These are phyloP conservation scores for Deinandra increscens DNA, from an alignment of 129 eudicot genomes.

Conservation along the genomic window DNA sequence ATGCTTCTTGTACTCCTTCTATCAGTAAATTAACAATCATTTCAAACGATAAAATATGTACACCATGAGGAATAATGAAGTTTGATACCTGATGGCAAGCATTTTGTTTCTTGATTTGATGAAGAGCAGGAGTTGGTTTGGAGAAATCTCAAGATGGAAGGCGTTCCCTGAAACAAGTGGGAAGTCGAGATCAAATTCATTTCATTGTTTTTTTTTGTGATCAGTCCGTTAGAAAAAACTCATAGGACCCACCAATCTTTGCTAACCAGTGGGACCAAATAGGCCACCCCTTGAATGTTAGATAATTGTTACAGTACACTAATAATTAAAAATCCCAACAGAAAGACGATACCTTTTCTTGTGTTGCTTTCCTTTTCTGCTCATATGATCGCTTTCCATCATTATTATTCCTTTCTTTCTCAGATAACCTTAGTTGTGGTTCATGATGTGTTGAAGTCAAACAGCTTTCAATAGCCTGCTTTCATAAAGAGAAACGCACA, in stretches of 20 bases:
- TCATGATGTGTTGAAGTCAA: conserved; percentile 28
- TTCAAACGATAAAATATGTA: neutral
- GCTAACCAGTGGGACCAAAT: too few species aligned
- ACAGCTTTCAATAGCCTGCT: conserved; percentile 36
- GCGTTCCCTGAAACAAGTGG: conserved; percentile 49
- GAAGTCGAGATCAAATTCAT: conserved; percentile 6
- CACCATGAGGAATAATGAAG: neutral
- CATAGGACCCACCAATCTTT: too few species aligned
- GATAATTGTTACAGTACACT: neutral
- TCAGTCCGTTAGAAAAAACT: too few species aligned
- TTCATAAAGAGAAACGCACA: conserved; percentile 17
- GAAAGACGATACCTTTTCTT: conserved; percentile 40
- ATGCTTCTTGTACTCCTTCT: conserved; percentile 30
- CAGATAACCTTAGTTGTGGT: conserved; percentile 13
- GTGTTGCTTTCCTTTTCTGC: conserved; percentile 46
- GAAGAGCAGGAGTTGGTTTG: conserved; percentile 38
- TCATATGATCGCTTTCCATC: conserved; percentile 30
- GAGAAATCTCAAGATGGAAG: conserved; percentile 66
- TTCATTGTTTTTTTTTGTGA: neutral
- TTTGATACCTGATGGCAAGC: conserved; percentile 42
- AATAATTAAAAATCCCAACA: neutral
- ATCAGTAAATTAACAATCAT: conserved; percentile 17
- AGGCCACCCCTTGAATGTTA: neutral
- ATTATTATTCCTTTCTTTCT: conserved; percentile 30
- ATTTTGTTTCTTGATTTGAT: conserved; percentile 35